Base-by-base conservation (phyloP, 2,329 filamentous ascomycete species). In the Colletotrichum chrysophilum region DNA sequence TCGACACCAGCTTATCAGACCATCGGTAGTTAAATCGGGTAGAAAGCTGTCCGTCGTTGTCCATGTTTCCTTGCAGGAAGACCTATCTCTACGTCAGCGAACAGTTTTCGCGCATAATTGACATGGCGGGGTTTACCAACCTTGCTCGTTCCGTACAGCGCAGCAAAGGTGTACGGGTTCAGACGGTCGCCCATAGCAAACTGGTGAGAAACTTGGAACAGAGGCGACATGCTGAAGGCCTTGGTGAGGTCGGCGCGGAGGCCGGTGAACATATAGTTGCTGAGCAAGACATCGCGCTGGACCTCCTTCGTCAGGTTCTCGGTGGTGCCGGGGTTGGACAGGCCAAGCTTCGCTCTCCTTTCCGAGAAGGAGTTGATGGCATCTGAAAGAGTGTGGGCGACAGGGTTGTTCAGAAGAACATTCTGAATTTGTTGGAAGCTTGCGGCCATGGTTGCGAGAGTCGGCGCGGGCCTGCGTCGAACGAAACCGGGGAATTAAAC, bases 151-250 rank as follows among this genome's bases (percentile, higher is more conserved):
- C 97, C 97, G 85, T 97, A 98, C 83, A 99, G 92, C 78, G 95
- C 95, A 80, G 96, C 95, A 87, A 98, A 98, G 71, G 95, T 95
- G 87, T 99, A 99, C 48, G 97, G 97, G 84, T 96, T 96, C 85
- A 98, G 90, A 79, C 94, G 93, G 87, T 98, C 95, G 80, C 97
- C 96, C 92, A 98, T 95, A 71, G 96, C 94, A 85, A 99, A 97
- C 81, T 97, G 95, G 88, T 99, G 97, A 79, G 96, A 98, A 80
- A 98, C 94, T 87, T 98, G 96, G 90, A 99, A 99, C 80, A 98
- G 89, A 74, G 97, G 97, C 74, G 93, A 92, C 85, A 98, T 92
- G 90, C 96, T 97, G 88, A 98, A 98, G 83, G 95, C 93, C 90
- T 98, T 98, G 84, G 96, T 98, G 84, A 98, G 89, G 86, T 99